phyloP scores from a whole-genome alignment of 345 rosid genomes.

The Populus nigra region DNA sequence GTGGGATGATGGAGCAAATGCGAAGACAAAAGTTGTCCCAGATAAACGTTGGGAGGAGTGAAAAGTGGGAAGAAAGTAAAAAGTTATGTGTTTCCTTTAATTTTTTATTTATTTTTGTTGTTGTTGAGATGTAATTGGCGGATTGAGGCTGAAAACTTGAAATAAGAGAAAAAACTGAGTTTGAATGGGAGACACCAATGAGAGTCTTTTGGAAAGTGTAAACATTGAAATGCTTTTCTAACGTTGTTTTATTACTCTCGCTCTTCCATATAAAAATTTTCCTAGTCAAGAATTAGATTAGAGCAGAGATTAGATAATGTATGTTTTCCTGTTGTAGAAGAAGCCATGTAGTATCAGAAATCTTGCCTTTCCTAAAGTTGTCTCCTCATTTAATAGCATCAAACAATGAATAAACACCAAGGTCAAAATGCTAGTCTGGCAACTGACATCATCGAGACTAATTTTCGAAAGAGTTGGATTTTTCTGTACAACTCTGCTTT shows the following conservation, averaged over 20 bases:
- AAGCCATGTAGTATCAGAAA: too few species aligned
- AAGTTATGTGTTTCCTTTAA: neutral
- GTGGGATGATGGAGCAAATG: neutral
- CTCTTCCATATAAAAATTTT: too few species aligned
- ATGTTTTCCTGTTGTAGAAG: neutral
- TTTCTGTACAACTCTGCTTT: neutral
- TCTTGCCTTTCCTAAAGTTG: neutral
- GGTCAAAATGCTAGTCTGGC: constrained; percentile 22
- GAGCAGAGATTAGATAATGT: too few species aligned
- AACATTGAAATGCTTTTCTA: constrained; percentile 13
- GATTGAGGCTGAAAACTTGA: constrained; percentile 26
- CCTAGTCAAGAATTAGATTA: too few species aligned
- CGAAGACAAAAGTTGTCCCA: neutral
- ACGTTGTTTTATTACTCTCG: too few species aligned
- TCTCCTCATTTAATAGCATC: neutral
- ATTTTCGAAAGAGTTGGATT: constrained; percentile 16
- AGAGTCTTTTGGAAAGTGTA: constrained; percentile 6
- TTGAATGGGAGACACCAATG: neutral
- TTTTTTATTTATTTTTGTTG: neutral
- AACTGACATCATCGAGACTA: constrained; percentile 22
- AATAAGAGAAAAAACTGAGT: constrained; percentile 32
- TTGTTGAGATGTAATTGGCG: neutral
- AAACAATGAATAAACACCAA: neutral
- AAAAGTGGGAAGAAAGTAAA: constrained; percentile 16
- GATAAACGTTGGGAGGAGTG: constrained; percentile 8